Percentiles rank a stretch among this genome's conserved stretches.
Evolutionary conservation across 345 rosid genomes (phyloP).

Genomic region (Schrenkiella parvula): DNA sequence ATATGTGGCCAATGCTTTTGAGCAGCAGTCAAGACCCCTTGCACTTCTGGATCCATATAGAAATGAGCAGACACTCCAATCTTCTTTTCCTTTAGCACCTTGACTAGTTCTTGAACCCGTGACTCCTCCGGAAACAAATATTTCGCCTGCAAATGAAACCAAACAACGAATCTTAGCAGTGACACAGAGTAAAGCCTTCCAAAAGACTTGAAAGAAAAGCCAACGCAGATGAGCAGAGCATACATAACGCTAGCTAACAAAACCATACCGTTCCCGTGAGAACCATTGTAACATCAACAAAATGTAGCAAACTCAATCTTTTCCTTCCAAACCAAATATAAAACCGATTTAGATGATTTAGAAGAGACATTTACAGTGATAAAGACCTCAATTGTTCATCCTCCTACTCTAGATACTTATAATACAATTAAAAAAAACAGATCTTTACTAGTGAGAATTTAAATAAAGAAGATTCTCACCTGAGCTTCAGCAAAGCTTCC

Average conservation of each 20-base stretch:
- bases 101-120: slow-evolving; percentile 65
- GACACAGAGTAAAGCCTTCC: neutral
- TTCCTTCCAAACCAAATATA: neutral
- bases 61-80: slow-evolving; percentile 93
- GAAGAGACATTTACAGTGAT: neutral
- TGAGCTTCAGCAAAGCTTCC: slow-evolving; percentile 96
- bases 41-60: slow-evolving; percentile 99
- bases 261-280: neutral
- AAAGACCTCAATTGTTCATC: neutral
- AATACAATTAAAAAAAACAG: neutral
- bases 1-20: slow-evolving; percentile 92
- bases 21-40: slow-evolving; percentile 92
- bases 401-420: neutral
- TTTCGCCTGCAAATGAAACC: slow-evolving; percentile 52
- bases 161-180: neutral
- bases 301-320: neutral
- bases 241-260: neutral
- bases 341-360: neutral
- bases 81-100: slow-evolving; percentile 71
- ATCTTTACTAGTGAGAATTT: neutral
- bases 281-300: neutral
- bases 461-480: slow-evolving; percentile 33
- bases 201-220: neutral
- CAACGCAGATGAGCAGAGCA: neutral
- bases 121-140: slow-evolving; percentile 70